A percentile compares a stretch with the other conserved stretches of the same genome.
phyloP scores from a whole-genome alignment of 1,139 yeast species.

The Sporopachydermia cereana region DNA sequence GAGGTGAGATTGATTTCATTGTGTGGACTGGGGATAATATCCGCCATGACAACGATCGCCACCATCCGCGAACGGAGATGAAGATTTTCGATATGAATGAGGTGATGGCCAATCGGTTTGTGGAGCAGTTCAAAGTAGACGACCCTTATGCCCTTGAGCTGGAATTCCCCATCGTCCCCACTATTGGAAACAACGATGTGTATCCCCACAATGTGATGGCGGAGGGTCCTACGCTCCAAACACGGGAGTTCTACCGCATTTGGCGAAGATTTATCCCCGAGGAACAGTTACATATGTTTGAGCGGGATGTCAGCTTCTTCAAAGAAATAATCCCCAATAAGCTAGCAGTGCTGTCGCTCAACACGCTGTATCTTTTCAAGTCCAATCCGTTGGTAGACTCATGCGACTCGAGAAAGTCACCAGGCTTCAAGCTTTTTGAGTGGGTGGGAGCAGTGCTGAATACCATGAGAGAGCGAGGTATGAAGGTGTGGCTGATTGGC shows the following conservation, averaged over 20 bases:
- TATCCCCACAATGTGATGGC: slow-evolving; percentile 76
- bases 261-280: slow-evolving; percentile 73
- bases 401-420: slow-evolving; percentile 60
- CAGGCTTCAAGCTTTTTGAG: slow-evolving; percentile 63
- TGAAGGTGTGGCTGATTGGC: slow-evolving; percentile 81
- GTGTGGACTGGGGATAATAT: slow-evolving; percentile 82
- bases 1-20: slow-evolving; percentile 66
- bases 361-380: slow-evolving; percentile 64
- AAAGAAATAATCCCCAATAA: slow-evolving; percentile 67
- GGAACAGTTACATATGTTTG: slow-evolving; percentile 63
- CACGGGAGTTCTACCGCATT: slow-evolving; percentile 59
- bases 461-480: slow-evolving; percentile 59
- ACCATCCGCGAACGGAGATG: slow-evolving; percentile 52
- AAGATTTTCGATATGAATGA: slow-evolving; percentile 60
- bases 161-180: slow-evolving; percentile 41
- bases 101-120: slow-evolving; percentile 38
- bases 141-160: slow-evolving; percentile 30
- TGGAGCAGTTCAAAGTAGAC: slow-evolving; percentile 31
- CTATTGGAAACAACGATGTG: slow-evolving; percentile 72
- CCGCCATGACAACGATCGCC: slow-evolving; percentile 68
- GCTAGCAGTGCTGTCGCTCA: slow-evolving; percentile 66
- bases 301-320: slow-evolving; percentile 63
- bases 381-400: slow-evolving; percentile 75
- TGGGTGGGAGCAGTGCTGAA: slow-evolving; percentile 71
- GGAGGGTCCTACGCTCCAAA: slow-evolving; percentile 77